Percentiles rank a stretch among this genome's conserved stretches.
These are phyloP conservation scores for Gaultheria prostrata DNA, from an alignment of 148 eudicot species.

Conservation along the genomic window DNA sequence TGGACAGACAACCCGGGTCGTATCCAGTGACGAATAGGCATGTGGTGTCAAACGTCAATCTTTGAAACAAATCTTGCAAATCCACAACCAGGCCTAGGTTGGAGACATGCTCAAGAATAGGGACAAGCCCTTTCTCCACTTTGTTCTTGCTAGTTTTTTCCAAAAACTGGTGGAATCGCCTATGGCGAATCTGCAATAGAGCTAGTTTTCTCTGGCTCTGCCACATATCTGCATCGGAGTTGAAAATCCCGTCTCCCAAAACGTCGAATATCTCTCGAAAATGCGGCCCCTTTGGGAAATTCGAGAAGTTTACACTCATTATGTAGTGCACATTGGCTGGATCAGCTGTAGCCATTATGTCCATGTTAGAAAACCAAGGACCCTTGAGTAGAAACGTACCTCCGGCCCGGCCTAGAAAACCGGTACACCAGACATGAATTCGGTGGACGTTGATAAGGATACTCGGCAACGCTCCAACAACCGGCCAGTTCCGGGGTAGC, in stretches of 20 bases:
- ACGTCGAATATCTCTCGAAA: conserved; percentile 46
- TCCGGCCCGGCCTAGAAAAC: conserved; percentile 10
- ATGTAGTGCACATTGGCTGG: conserved; percentile 46
- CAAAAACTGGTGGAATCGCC: conserved; percentile 33
- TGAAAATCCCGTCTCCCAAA: conserved; percentile 57
- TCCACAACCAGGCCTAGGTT: conserved; percentile 32
- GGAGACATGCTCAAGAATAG: conserved; percentile 38
- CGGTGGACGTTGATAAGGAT: conserved; percentile 24
- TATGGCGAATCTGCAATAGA: conserved; percentile 28
- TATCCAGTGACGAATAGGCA: conserved; percentile 40
- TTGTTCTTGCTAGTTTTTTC: conserved; percentile 23
- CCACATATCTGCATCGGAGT: conserved; percentile 42
- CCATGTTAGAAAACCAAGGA: conserved; percentile 52
- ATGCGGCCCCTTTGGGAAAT: conserved; percentile 49
- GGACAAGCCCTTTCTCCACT: conserved; percentile 35
- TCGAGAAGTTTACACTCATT: conserved; percentile 45
- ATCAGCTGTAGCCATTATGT: conserved; percentile 32
- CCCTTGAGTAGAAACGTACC: conserved; percentile 38
- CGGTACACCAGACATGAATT: conserved; percentile 24
- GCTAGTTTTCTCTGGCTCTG: conserved; percentile 36
- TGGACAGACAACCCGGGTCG: conserved; percentile 37
- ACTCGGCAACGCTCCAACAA: conserved; percentile 48
- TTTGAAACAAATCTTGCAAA: conserved; percentile 53
- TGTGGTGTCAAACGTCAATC: conserved; percentile 55
- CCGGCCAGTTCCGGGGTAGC: conserved; percentile 31